phyloP scores from a whole-genome alignment of 495 filamentous ascomycete genomes.

The Hyaloscypha bicolor region DNA sequence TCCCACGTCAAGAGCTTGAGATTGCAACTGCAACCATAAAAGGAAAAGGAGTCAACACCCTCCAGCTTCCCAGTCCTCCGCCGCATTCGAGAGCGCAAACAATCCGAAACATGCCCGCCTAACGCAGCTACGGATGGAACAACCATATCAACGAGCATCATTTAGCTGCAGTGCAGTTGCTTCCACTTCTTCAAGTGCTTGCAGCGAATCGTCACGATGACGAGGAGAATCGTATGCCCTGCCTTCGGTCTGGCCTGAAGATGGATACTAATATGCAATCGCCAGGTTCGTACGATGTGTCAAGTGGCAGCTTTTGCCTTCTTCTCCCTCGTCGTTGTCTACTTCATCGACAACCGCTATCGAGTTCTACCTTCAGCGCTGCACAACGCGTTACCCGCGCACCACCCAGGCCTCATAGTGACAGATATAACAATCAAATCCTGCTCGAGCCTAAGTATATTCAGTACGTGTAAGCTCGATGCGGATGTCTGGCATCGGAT shows the following conservation, averaged over 20 bases:
- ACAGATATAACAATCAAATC: slow-evolving; percentile 85
- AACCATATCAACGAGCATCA: neutral
- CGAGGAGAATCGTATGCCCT: slow-evolving; percentile 44
- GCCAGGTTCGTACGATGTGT: slow-evolving; percentile 76
- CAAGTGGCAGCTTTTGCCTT: slow-evolving; percentile 67
- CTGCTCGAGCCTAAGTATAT: slow-evolving; percentile 74
- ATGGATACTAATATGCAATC: slow-evolving; percentile 5
- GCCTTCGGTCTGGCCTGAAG: neutral
- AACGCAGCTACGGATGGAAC: slow-evolving; percentile 18
- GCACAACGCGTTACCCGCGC: slow-evolving; percentile 79
- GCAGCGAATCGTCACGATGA: slow-evolving; percentile 36
- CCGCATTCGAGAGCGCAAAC: neutral
- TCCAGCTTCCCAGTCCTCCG: neutral
- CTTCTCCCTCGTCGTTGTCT: slow-evolving; percentile 60
- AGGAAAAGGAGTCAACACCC: neutral
- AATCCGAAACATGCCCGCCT: neutral
- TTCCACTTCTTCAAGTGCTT: slow-evolving; percentile 2
- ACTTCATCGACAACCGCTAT: slow-evolving; percentile 79
- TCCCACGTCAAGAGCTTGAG: neutral
- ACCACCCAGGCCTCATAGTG: slow-evolving; percentile 79
- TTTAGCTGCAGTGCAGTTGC: slow-evolving; percentile 11
- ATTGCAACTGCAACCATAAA: neutral
- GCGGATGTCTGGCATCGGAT: slow-evolving; percentile 77
- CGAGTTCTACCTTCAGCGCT: slow-evolving; percentile 80
- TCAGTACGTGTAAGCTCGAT: slow-evolving; percentile 80